Conservation (phyloP, 805 yeast genomes). For the Pichia gijzeniarum region DNA sequence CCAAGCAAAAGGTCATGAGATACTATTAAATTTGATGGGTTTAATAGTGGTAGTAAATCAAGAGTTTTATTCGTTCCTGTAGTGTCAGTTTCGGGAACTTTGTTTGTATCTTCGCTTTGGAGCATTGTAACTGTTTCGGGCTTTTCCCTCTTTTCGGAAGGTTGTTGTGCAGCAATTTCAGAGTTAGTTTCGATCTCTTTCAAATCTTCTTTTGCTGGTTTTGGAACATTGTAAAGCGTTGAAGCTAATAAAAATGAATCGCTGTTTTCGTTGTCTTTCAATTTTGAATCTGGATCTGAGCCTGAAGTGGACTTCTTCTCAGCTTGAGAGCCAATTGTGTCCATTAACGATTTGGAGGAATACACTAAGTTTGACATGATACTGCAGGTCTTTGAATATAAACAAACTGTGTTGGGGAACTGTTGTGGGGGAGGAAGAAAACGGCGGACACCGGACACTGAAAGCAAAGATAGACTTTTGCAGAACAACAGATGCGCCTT, state of each 20-base stretch:
- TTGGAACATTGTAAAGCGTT: constrained; percentile 3
- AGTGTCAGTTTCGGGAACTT: background rate
- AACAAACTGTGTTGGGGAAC: too few species aligned
- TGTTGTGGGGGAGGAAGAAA: too few species aligned
- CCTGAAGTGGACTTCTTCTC: background rate
- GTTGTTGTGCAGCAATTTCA: background rate
- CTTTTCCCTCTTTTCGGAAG: background rate
- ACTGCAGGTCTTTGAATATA: background rate
- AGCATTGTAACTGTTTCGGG: background rate
- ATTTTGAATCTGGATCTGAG: background rate
- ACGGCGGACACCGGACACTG: too few species aligned
- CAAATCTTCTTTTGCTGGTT: background rate
- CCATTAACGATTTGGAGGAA: constrained; percentile 6
- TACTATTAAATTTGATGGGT: constrained; percentile 25
- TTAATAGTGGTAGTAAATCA: constrained; percentile 17
- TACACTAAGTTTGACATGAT: background rate
- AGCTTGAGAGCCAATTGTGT: constrained; percentile 1
- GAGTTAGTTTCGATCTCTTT: background rate
- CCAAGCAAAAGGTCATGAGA: constrained; percentile 16
- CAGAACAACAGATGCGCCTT: too few species aligned
- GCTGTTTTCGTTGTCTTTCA: background rate
- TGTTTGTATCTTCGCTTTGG: background rate
- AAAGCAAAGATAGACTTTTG: too few species aligned
- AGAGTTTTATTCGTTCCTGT: constrained; percentile 10
- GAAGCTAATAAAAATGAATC: constrained; percentile 3